These are phyloP conservation scores for Zymoseptoria ardabiliae DNA, from an alignment of 2,329 filamentous ascomycete genomes.

Conservation along the genomic window DNA sequence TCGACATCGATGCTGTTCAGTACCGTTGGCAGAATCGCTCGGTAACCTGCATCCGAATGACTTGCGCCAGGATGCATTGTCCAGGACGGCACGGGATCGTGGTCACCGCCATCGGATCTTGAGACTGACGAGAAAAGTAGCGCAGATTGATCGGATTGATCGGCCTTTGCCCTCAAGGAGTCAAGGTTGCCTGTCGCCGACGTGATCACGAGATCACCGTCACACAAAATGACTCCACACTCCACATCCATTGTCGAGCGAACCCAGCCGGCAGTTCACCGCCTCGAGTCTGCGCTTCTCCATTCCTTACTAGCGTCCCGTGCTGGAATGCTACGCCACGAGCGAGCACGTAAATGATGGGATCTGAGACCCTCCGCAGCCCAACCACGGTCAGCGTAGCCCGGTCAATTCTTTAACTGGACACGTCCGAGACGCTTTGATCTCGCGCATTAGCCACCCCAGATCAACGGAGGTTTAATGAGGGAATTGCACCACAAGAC, in stretches of 20 bases:
- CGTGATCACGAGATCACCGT: conserved; percentile 8
- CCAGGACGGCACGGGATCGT: conserved; percentile 1
- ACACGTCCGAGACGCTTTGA: background rate
- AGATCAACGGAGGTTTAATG: background rate
- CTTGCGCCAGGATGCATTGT: conserved; percentile 24
- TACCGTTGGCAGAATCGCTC: background rate
- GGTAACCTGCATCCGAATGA: conserved; percentile 13
- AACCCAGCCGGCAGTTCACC: conserved; percentile 20
- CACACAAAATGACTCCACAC: conserved; percentile 13
- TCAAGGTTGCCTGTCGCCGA: conserved; percentile 1
- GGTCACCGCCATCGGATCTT: background rate
- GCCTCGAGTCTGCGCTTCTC: conserved; percentile 15
- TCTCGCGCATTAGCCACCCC: background rate
- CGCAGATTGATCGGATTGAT: background rate
- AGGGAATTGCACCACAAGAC: background rate
- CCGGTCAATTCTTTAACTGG: background rate
- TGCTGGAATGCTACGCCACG: conserved; percentile 13
- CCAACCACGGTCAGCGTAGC: background rate
- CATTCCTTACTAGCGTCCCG: conserved; percentile 13
- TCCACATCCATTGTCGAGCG: conserved; percentile 8
- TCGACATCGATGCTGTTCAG: background rate
- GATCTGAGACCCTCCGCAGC: background rate
- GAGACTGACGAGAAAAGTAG: too few relatives aligned
- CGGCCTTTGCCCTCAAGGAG: background rate
- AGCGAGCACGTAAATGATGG: conserved; percentile 6